A percentile compares a stretch with the other conserved stretches of the same genome.
These are phyloP conservation scores for Globisporangium recalcitrans DNA, from an alignment of 352 stramenopile genomes.

Conservation along the genomic window DNA sequence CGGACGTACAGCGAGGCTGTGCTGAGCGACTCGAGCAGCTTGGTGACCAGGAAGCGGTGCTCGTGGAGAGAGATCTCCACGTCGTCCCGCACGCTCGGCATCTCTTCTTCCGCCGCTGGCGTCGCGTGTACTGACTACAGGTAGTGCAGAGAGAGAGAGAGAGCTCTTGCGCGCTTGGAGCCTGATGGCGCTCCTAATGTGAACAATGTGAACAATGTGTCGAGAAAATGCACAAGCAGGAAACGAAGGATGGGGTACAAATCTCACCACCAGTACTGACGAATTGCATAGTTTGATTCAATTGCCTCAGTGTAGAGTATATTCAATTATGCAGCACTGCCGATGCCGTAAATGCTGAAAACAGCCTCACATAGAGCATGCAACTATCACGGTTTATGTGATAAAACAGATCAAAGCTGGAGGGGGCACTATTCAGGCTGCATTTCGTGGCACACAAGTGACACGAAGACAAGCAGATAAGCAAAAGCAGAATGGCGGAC, in stretches of 20 bases:
- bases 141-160: background rate
- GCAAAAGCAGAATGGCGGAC: slow-evolving; percentile 7
- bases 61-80: slow-evolving; percentile 72
- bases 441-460: slow-evolving; percentile 6
- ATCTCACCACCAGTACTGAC: too few relatives aligned
- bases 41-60: slow-evolving; percentile 81
- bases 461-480: too few relatives aligned
- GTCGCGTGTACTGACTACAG: too few relatives aligned
- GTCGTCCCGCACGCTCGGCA: slow-evolving; percentile 64
- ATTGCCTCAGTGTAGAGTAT: too few relatives aligned
- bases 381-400: background rate
- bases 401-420: background rate
- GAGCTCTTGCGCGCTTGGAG: too few relatives aligned
- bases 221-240: too few relatives aligned
- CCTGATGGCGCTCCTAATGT: too few relatives aligned
- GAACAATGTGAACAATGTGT: too few relatives aligned
- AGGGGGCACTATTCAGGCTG: slow-evolving; percentile 3
- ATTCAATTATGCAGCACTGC: too few relatives aligned
- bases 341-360: too few relatives aligned
- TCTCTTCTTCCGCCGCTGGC: slow-evolving; percentile 10
- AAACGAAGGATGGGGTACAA: too few relatives aligned
- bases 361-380: background rate
- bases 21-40: slow-evolving; percentile 74
- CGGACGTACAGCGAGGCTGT: slow-evolving; percentile 33
- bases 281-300: too few relatives aligned